Base-by-base conservation (phyloP, 805 yeast genomes). In the Kuraishia borneana region DNA sequence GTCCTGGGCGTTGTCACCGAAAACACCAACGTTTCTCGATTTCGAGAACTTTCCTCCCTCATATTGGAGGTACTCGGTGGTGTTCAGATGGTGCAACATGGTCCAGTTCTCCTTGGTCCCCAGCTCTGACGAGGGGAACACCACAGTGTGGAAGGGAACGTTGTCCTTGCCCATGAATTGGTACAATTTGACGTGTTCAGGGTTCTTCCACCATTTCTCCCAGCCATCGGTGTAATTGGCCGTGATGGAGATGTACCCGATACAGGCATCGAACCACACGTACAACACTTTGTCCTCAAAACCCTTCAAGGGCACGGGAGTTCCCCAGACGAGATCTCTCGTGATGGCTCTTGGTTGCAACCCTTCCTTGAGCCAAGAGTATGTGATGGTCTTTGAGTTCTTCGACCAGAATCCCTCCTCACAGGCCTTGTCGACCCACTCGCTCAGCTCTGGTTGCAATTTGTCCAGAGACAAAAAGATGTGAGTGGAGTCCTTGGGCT, bases 111-210 rank as follows among this genome's bases (percentile, higher is more conserved):
- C 89, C 14, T 69, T 60, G 13, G 98, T 88, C 56, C 97, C 99
- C 30, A 92, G 62, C 60, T 78, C 81, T 19, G 94, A 63, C 29
- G 94, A 78, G 39, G 99, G 99, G 85, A 89, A 92, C 37, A 92
- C 94, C 37, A 92, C 98, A 1, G 96, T 82, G 56, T 92, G 99
- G 84, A 92, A 92, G 21, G 97, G 96, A 49, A 88, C 96, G 53
- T 92, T 92, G 60, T 92, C 99, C 58, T 92, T 92, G 60, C 99
- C 99, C 99, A 92, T 92, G 58, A 92, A 92, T 65, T 92, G 99
- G 57, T 83, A 85, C 45, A 92, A 65, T 44, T 82, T 61, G 42
- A 92, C 96, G 41, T 87, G 56, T 35, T 87, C 85, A n/a, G 95
- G 94, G 51, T 82, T 68, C 48, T 73, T 75, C 99, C 99, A 92